Percentiles rank a stretch among this genome's conserved stretches.
These are phyloP conservation scores for Oidium heveae DNA, from an alignment of 2,329 filamentous ascomycete genomes.

Conservation along the genomic window DNA sequence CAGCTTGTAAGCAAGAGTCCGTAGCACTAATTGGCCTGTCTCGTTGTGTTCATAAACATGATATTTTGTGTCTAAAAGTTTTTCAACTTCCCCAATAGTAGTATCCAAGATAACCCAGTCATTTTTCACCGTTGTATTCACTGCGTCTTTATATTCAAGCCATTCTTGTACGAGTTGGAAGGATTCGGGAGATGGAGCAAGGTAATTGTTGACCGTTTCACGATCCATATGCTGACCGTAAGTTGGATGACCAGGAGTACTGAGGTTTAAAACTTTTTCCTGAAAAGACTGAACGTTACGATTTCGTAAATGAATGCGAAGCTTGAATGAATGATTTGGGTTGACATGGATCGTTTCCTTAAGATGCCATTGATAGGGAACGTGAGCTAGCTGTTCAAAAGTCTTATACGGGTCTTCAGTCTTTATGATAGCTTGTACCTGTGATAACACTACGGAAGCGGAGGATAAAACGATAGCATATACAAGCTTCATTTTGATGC, in stretches of 20 bases:
- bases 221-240: conserved; percentile 24
- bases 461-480: too few species aligned
- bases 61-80: conserved; percentile 11
- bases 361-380: conserved; percentile 3
- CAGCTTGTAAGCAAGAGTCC: conserved; percentile 21
- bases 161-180: conserved; percentile 17
- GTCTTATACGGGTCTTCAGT: conserved; percentile 1
- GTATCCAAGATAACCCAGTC: conserved; percentile 21
- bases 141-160: conserved; percentile 17
- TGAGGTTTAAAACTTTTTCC: conserved; percentile 14
- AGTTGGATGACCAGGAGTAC: conserved; percentile 20
- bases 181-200: conserved; percentile 17
- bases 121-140: conserved; percentile 20
- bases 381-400: conserved; percentile 2
- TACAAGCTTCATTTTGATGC: too few species aligned
- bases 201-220: conserved; percentile 18
- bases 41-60: conserved; percentile 10
- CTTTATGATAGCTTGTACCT: too few species aligned
- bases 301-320: conserved; percentile 11
- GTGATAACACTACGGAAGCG: too few species aligned
- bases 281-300: conserved; percentile 11
- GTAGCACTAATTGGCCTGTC: conserved; percentile 23
- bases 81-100: conserved; percentile 9
- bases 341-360: conserved; percentile 1
- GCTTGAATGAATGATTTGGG: conserved; percentile 2